phyloP scores from a whole-genome alignment of 1,139 yeast species.

The Candida albicans region DNA sequence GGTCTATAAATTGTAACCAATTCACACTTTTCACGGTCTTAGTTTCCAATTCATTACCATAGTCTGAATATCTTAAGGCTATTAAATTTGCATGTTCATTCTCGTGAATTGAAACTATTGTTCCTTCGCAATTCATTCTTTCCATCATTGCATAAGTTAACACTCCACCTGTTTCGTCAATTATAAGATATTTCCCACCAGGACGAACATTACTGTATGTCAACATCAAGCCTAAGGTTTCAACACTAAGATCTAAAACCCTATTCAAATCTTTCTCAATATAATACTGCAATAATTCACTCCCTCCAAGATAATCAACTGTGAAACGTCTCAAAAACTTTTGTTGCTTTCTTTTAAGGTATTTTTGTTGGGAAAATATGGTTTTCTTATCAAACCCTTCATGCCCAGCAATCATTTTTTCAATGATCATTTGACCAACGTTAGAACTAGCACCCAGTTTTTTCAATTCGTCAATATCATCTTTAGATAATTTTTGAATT shows the following conservation, averaged over 20 bases:
- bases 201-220: constrained; percentile 80
- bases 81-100: constrained; percentile 88
- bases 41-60: constrained; percentile 46
- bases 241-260: constrained; percentile 82
- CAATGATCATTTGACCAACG: constrained; percentile 79
- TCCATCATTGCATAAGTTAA: constrained; percentile 82
- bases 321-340: constrained; percentile 86
- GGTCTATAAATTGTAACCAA: constrained; percentile 79
- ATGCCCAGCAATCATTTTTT: constrained; percentile 79
- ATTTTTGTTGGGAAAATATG: constrained; percentile 85
- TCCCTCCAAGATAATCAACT: constrained; percentile 73
- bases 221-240: constrained; percentile 73
- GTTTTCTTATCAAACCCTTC: constrained; percentile 88
- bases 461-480: constrained; percentile 80
- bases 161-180: constrained; percentile 92
- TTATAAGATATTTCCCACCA: constrained; percentile 82
- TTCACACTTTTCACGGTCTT: constrained; percentile 68
- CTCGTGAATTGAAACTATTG: constrained; percentile 78
- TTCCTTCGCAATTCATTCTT: constrained; percentile 83
- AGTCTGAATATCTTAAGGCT: constrained; percentile 65
- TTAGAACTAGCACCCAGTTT: constrained; percentile 59
- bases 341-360: constrained; percentile 85
- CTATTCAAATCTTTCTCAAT: constrained; percentile 70
- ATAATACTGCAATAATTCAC: constrained; percentile 72
- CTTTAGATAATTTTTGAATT: constrained; percentile 70